A percentile compares a stretch with the other conserved stretches of the same genome.
These are phyloP conservation scores for Aspergillus sp. DNA, from an alignment of 2,329 filamentous ascomycete species.

Conservation along the genomic window DNA sequence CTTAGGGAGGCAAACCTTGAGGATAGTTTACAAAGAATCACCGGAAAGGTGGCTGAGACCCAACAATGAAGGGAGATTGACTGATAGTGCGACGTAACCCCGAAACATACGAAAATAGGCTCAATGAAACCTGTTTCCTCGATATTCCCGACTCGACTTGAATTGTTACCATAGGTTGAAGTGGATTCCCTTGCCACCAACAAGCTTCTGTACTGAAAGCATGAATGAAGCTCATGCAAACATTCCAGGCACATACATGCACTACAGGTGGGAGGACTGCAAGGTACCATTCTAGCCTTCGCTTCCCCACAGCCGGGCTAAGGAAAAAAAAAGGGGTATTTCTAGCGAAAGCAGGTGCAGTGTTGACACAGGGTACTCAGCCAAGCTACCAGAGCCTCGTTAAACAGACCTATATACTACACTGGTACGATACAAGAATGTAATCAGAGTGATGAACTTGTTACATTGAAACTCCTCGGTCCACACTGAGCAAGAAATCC, in stretches of 20 bases:
- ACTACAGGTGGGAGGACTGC: neutral
- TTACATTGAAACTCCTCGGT: neutral
- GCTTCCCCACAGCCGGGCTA: neutral
- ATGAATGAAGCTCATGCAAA: neutral
- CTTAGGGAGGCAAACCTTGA: neutral
- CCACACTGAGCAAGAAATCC: too few species aligned
- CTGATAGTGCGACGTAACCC: too few species aligned
- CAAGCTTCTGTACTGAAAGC: neutral
- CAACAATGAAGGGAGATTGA: neutral
- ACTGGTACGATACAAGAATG: neutral
- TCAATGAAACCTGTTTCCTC: too few species aligned
- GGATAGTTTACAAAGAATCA: neutral
- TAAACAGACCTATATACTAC: neutral
- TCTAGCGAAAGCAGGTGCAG: neutral
- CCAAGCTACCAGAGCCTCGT: neutral
- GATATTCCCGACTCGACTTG: too few species aligned
- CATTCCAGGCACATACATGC: neutral
- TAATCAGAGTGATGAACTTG: neutral
- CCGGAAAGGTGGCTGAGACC: too few species aligned
- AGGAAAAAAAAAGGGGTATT: too few species aligned
- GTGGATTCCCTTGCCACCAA: neutral
- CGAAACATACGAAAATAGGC: too few species aligned
- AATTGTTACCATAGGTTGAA: neutral
- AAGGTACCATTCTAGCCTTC: neutral
- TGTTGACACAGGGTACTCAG: neutral